phyloP scores from a whole-genome alignment of 2,329 filamentous ascomycete genomes.

The Penicillium hesseltinei region DNA sequence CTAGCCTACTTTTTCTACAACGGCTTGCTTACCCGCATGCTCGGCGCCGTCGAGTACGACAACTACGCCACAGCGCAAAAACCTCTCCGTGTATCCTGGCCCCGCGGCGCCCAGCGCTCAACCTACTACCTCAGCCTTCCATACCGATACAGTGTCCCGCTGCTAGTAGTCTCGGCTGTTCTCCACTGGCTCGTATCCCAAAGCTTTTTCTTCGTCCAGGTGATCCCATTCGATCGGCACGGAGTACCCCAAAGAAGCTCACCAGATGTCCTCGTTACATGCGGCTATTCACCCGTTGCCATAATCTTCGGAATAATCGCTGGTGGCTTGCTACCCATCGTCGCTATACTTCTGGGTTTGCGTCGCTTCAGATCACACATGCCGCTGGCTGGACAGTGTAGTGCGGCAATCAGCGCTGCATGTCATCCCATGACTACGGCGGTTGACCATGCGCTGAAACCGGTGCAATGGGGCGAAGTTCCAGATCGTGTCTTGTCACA shows the following conservation, averaged over 20 bases:
- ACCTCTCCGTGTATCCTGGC: constrained; percentile 45
- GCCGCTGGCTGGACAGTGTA: not conserved
- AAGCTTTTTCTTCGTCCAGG: constrained; percentile 37
- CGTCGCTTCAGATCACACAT: not conserved
- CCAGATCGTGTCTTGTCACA: not conserved
- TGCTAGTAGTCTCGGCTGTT: constrained; percentile 32
- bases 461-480: not conserved
- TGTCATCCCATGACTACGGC: not conserved
- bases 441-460: not conserved
- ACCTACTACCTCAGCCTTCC: constrained; percentile 48
- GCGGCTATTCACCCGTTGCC: not conserved
- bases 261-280: not conserved
- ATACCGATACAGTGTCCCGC: constrained; percentile 42
- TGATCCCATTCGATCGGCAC: not conserved
- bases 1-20: constrained; percentile 36
- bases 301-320: not conserved
- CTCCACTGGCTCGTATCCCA: constrained; percentile 51
- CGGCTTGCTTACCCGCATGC: constrained; percentile 44
- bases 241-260: not conserved
- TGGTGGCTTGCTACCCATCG: not conserved
- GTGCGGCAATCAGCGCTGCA: not conserved
- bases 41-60: constrained; percentile 49
- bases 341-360: not conserved
- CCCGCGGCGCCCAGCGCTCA: constrained; percentile 41
- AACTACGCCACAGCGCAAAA: constrained; percentile 38